These are phyloP conservation scores for Zanthoxylum bungeanum DNA, from an alignment of 345 rosid species.

Conservation along the genomic window DNA sequence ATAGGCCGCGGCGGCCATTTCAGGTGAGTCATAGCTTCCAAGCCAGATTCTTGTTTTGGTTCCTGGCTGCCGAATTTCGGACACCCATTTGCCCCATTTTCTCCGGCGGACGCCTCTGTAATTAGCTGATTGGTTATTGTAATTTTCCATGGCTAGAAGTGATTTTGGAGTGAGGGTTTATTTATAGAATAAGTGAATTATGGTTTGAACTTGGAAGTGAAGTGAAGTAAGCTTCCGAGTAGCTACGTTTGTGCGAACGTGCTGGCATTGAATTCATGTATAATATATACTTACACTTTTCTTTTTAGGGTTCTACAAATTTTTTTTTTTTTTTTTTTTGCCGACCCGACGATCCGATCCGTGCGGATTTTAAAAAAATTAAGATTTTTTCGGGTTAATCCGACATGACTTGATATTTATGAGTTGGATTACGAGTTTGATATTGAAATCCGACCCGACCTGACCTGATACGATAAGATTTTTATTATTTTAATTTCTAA, in stretches of 20 bases:
- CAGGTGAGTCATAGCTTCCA: slow-evolving; percentile 76
- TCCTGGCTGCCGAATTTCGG: slow-evolving; percentile 88
- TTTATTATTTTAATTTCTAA: no score
- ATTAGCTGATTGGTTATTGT: background rate
- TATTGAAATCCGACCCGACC: no score
- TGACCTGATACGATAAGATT: no score
- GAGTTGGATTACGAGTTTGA: no score
- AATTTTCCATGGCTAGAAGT: slow-evolving; percentile 3
- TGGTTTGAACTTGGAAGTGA: no score
- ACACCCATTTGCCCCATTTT: slow-evolving; percentile 98
- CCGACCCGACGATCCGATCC: no score
- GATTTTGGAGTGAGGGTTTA: background rate
- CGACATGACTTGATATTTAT: no score
- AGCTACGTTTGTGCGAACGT: slow-evolving; percentile 28
- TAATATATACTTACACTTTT: no score
- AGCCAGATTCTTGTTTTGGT: slow-evolving; percentile 84
- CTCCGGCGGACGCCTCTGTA: slow-evolving; percentile 79
- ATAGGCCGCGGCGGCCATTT: slow-evolving; percentile 96
- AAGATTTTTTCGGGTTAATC: no score
- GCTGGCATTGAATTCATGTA: slow-evolving; percentile 19
- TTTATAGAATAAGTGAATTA: background rate
- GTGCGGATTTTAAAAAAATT: no score
- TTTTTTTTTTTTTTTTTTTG: no score
- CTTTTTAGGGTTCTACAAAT: no score
- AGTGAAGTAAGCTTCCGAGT: slow-evolving; percentile 42